Evolutionary conservation across 768 basidiomycete genomes (phyloP), one percentile per base, ranked within the genome.

Genomic region (Podaxis pistillaris): DNA sequence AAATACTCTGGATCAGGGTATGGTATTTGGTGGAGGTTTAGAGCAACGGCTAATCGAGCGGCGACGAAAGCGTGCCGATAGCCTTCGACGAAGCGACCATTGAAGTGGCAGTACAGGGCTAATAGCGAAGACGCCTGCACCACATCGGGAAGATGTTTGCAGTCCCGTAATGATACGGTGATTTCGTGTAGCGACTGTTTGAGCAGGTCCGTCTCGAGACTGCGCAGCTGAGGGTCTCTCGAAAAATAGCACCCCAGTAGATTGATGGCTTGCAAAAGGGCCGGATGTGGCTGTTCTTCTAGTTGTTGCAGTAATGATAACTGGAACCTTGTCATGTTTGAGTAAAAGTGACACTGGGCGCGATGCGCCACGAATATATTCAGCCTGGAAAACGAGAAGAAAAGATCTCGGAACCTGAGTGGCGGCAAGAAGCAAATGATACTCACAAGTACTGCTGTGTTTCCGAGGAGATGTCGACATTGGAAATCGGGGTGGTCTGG

Each of bases 61-160:
- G 86, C 84, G 15, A 82, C 81, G 64, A 82, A 85, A 1, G 86
- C 79, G 64, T 88, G 85, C 37, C 83, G 80, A 70, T 86, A 86
- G 3, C 83, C 87, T 67, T 89, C 86, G 36, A 86, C 77, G 28
- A 77, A 71, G 11, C 85, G 79, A 54, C 79, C 79, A 60, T 85
- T 84, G 71, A 79, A 78, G 70, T 83, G 87, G 68, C 84, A 82
- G 69, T 87, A 88, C 36, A 83, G 75, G 2, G 85, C 82, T 56
- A 89, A 78, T 30, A 89, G 78, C 41, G 81, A 82, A 1, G 84
- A 83, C 1, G 86, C 86, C 67, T 85, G 85, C 9, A 88, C 79
- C 61, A 85, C 77, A 67, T 88, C 83, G 59, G 84, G 72, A 54
- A 86, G 76, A 37, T 84, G 81, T 67, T 86, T 83, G 44, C 82